phyloP scores from a whole-genome alignment of 2,329 filamentous ascomycete genomes.

The Phyllosticta capitalensis region DNA sequence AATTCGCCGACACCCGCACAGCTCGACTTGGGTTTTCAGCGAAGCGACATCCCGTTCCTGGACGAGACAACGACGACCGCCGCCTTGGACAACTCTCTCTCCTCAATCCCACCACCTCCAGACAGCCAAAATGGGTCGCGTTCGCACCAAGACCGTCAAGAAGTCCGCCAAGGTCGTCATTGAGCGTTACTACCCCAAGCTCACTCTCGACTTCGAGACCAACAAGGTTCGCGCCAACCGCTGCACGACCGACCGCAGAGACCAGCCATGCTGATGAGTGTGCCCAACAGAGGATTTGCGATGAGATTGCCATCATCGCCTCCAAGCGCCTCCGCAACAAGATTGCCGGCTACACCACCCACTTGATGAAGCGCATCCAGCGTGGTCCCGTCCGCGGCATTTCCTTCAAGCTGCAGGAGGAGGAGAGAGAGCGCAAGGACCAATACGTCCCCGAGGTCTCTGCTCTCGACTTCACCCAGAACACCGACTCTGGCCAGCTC shows the following conservation, averaged over 20 bases:
- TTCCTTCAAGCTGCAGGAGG: slow-evolving; percentile 99
- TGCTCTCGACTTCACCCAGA: slow-evolving; percentile 95
- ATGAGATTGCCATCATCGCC: slow-evolving; percentile 99
- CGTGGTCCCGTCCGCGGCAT: slow-evolving; percentile 98
- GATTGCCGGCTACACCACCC: slow-evolving; percentile 94
- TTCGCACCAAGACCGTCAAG: slow-evolving; percentile 60
- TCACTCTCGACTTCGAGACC: slow-evolving; percentile 99
- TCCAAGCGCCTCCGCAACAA: slow-evolving; percentile 99
- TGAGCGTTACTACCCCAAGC: slow-evolving; percentile 72
- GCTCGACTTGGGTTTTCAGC: slow-evolving; percentile 1
- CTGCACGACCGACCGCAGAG: too few relatives aligned
- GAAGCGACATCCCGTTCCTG: not conserved
- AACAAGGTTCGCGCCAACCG: slow-evolving; percentile 57
- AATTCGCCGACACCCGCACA: slow-evolving; percentile 6
- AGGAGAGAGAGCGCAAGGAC: slow-evolving; percentile 99
- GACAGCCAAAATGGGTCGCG: slow-evolving; percentile 45
- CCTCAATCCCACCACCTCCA: not conserved
- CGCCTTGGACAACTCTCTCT: slow-evolving; percentile 6
- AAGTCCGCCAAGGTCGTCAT: slow-evolving; percentile 99
- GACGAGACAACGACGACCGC: slow-evolving; percentile 11
- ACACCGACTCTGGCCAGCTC: slow-evolving; percentile 83
- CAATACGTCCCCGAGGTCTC: slow-evolving; percentile 99
- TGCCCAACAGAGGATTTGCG: slow-evolving; percentile 61
- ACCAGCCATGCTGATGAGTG: not conserved
- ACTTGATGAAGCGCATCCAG: slow-evolving; percentile 98